Evolutionary conservation across 2,329 filamentous ascomycete species (phyloP).

Genomic region (Scytalidium lignicola): DNA sequence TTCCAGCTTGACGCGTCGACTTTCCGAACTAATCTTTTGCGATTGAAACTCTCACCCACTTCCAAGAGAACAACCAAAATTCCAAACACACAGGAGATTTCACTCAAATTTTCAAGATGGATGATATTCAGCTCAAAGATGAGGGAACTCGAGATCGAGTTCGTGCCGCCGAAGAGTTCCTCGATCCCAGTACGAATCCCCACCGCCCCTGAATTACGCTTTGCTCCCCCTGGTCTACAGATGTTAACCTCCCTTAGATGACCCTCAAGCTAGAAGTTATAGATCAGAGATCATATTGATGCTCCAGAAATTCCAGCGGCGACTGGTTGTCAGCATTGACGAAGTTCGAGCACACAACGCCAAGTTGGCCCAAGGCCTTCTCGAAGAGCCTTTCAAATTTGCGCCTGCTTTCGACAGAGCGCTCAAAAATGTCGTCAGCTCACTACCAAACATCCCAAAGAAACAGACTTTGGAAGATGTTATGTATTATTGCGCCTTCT

Average conservation of each 20-base stretch:
- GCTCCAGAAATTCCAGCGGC: conserved; percentile 62
- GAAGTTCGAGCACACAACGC: conserved; percentile 84
- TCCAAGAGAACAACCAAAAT: background rate
- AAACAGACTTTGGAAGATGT: conserved; percentile 74
- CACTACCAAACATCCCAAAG: conserved; percentile 68
- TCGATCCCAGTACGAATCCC: conserved; percentile 73
- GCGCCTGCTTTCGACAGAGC: conserved; percentile 84
- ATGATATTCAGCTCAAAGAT: conserved; percentile 71
- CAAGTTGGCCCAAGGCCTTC: conserved; percentile 72
- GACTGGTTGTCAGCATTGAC: conserved; percentile 73
- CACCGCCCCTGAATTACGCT: background rate
- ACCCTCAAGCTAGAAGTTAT: conserved; percentile 64
- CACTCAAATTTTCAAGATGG: conserved; percentile 41
- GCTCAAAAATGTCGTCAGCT: conserved; percentile 80
- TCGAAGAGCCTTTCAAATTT: conserved; percentile 85
- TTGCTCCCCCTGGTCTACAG: conserved; percentile 2
- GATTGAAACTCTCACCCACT: background rate
- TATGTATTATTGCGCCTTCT: conserved; percentile 94
- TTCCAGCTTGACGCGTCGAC: background rate
- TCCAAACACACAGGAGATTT: background rate
- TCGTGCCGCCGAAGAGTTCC: conserved; percentile 83
- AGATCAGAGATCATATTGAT: conserved; percentile 80
- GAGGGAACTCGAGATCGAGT: conserved; percentile 80
- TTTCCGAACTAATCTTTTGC: background rate
- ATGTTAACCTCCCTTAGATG: conserved; percentile 35